A percentile compares a stretch with the other conserved stretches of the same genome.
These are phyloP conservation scores for Epipyxis sp. DNA, from an alignment of 108 stramenopile genomes.

Conservation along the genomic window DNA sequence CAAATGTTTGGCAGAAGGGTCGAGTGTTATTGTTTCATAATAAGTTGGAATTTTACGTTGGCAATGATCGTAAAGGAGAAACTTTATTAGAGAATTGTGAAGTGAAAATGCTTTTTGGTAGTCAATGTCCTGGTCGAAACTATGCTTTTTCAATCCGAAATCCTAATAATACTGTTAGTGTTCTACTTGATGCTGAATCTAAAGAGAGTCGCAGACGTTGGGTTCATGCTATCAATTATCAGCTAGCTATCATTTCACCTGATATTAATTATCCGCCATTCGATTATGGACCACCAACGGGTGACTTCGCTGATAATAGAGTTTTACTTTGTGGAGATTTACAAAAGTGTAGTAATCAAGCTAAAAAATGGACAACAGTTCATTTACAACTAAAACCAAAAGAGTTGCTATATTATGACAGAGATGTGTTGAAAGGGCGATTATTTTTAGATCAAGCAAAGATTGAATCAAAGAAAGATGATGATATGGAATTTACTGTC, in stretches of 20 bases:
- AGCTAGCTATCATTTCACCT: conserved; percentile 1
- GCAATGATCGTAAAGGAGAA: background rate
- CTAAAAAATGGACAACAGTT: background rate
- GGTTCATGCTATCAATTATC: background rate
- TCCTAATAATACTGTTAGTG: background rate
- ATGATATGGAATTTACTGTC: background rate
- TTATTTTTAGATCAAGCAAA: background rate
- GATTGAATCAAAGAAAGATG: background rate
- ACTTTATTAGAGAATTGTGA: background rate
- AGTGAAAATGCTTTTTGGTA: background rate
- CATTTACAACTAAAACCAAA: background rate
- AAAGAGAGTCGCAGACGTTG: background rate
- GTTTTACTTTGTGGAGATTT: background rate
- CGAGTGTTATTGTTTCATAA: background rate
- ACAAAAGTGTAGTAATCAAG: background rate
- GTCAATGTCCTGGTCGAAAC: background rate
- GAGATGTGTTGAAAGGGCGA: background rate
- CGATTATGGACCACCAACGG: background rate
- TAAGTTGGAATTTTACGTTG: background rate
- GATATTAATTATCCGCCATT: background rate
- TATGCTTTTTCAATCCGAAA: background rate
- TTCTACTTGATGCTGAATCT: background rate
- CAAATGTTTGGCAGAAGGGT: background rate
- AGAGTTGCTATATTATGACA: background rate
- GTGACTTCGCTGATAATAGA: background rate